Percentiles rank a stretch among this genome's conserved stretches.
These are phyloP conservation scores for Aspergillus sojae DNA, from an alignment of 2,329 filamentous ascomycete species.

Conservation along the genomic window DNA sequence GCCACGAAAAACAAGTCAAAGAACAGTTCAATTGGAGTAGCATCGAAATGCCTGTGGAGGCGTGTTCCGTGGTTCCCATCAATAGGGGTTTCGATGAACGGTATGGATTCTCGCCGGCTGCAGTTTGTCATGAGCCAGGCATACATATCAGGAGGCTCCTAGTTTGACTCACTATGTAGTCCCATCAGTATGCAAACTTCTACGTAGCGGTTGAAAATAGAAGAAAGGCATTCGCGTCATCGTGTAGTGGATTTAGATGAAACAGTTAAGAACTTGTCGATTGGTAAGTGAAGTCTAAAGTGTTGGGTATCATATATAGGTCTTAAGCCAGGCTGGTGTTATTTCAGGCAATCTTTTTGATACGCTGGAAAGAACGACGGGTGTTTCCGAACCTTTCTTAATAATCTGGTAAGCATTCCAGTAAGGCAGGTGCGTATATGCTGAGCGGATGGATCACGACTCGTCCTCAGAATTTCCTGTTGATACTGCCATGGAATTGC, in stretches of 20 bases:
- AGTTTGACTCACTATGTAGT: constrained; percentile 26
- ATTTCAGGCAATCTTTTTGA: background rate
- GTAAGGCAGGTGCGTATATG: constrained; percentile 2
- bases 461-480: constrained; percentile 30
- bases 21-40: constrained; percentile 60
- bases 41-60: constrained; percentile 51
- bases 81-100: constrained; percentile 41
- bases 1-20: constrained; percentile 66
- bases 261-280: background rate
- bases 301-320: constrained; percentile 19
- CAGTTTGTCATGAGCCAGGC: constrained; percentile 5
- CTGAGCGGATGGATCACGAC: constrained; percentile 19
- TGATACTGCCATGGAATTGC: constrained; percentile 31
- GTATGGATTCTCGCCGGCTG: constrained; percentile 23
- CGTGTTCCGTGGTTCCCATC: constrained; percentile 29
- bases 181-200: constrained; percentile 13
- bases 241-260: constrained; percentile 15
- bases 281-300: constrained; percentile 7
- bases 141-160: background rate
- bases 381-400: background rate
- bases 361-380: constrained; percentile 15
- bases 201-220: constrained; percentile 31
- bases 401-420: background rate
- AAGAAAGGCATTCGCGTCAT: constrained; percentile 35
- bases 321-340: constrained; percentile 1